Percentiles rank a stretch among this genome's conserved stretches.
Evolutionary conservation across 208 protist species (phyloP).

Genomic region (Trypanosoma conorhini): DNA sequence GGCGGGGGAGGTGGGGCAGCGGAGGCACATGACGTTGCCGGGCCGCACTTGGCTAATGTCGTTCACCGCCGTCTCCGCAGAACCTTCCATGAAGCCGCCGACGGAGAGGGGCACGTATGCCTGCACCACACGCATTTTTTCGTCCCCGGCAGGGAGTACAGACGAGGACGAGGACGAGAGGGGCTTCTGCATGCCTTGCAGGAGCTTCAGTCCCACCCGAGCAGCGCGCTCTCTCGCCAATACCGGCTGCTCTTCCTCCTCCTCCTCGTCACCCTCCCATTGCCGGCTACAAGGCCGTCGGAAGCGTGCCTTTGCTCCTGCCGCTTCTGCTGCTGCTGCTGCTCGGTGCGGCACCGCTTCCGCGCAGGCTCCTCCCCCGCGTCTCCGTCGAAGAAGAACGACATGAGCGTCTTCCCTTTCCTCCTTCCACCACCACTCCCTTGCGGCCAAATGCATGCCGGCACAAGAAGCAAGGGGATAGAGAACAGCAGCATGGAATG

Average conservation of each 20-base stretch:
- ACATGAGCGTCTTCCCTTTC: slow-evolving; percentile 12
- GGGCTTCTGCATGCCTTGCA: slow-evolving; percentile 55
- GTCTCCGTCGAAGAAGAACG: slow-evolving; percentile 25
- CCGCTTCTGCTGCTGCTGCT: background rate
- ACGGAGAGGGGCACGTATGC: slow-evolving; percentile 76
- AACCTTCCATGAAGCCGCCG: slow-evolving; percentile 72
- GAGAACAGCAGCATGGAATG: background rate
- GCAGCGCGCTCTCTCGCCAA: slow-evolving; percentile 13
- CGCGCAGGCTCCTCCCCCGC: slow-evolving; percentile 4
- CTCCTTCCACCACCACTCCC: background rate
- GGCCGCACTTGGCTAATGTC: slow-evolving; percentile 7
- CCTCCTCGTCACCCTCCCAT: slow-evolving; percentile 52
- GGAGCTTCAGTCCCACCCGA: slow-evolving; percentile 43
- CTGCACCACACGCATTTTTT: slow-evolving; percentile 44
- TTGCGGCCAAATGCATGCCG: background rate
- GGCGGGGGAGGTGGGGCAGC: slow-evolving; percentile 2
- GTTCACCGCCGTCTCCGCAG: slow-evolving; percentile 8
- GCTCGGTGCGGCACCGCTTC: slow-evolving; percentile 18
- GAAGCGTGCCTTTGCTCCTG: slow-evolving; percentile 24
- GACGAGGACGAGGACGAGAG: background rate
- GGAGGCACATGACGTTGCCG: slow-evolving; percentile 34
- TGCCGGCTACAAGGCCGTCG: background rate
- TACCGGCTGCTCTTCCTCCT: slow-evolving; percentile 20
- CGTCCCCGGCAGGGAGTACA: background rate
- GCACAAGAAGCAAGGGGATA: background rate